phyloP scores from a whole-genome alignment of 805 yeast species.

The Metschnikowia cerradonensis region DNA sequence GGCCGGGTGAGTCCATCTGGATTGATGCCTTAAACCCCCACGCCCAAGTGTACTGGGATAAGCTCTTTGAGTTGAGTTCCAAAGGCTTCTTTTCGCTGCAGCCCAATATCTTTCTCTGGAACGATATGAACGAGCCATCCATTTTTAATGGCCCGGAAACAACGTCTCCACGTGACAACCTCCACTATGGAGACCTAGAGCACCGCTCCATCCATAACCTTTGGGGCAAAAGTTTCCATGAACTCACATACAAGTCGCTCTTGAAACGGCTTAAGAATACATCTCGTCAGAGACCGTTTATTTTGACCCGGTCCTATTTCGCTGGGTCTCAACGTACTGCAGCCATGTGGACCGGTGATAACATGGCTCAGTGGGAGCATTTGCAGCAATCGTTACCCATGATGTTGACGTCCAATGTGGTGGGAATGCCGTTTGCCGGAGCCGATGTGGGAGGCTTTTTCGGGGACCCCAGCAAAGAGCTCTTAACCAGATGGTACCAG shows the following conservation, averaged over 20 bases:
- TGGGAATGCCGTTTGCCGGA: conserved; percentile 89
- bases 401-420: conserved; percentile 75
- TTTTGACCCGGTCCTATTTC: conserved; percentile 80
- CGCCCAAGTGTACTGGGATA: conserved; percentile 58
- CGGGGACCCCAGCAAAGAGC: conserved; percentile 79
- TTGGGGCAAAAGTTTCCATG: conserved; percentile 76
- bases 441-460: conserved; percentile 98
- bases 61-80: conserved; percentile 41
- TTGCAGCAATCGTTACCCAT: conserved; percentile 78
- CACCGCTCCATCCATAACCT: conserved; percentile 89
- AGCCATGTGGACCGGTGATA: conserved; percentile 98
- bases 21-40: conserved; percentile 74
- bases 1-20: conserved; percentile 98
- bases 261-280: conserved; percentile 43
- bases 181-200: conserved; percentile 81
- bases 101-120: conserved; percentile 82
- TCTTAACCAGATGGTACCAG: conserved; percentile 91
- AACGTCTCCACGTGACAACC: conserved; percentile 72
- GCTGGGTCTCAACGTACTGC: conserved; percentile 90
- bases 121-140: conserved; percentile 98
- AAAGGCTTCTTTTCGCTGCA: conserved; percentile 40
- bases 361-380: conserved; percentile 89
- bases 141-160: conserved; percentile 95
- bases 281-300: conserved; percentile 68
- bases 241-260: conserved; percentile 71